Evolutionary conservation across 1,284 basidiomycete species (phyloP).

Genomic region (Cystodermella granulosa): DNA sequence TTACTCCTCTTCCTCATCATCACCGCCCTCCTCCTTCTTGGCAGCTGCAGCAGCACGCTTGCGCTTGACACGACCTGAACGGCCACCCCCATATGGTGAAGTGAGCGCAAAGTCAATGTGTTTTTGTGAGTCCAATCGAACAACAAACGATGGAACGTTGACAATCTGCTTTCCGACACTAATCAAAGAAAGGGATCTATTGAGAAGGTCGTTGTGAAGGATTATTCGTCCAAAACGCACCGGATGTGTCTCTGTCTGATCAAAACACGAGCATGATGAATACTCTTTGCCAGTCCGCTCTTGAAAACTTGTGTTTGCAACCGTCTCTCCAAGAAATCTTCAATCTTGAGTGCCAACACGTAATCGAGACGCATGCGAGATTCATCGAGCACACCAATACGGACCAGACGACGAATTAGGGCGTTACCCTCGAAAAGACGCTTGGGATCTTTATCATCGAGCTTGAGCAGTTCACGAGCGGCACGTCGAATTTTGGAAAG

Average conservation of each 20-base stretch:
- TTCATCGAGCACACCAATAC: constrained; percentile 99
- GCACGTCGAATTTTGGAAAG: constrained; percentile 99
- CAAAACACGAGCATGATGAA: constrained; percentile 97
- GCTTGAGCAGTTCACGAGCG: constrained; percentile 99
- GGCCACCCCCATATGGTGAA: constrained; percentile 95
- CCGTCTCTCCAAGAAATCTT: constrained; percentile 99
- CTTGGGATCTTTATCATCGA: constrained; percentile 99
- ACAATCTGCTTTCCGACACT: constrained; percentile 99
- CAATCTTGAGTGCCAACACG: constrained; percentile 97
- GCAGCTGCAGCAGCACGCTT: constrained; percentile 94
- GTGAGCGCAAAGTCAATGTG: constrained; percentile 99
- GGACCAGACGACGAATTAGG: constrained; percentile 96
- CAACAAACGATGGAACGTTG: constrained; percentile 98
- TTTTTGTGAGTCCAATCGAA: constrained; percentile 94
- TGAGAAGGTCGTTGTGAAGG: neutral
- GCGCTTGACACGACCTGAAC: constrained; percentile 97
- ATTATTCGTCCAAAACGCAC: constrained; percentile 43
- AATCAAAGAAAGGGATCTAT: constrained; percentile 6
- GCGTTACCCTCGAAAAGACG: constrained; percentile 99
- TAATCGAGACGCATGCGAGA: constrained; percentile 99
- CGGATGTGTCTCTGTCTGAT: constrained; percentile 97
- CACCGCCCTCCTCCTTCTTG: constrained; percentile 86
- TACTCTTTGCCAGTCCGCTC: constrained; percentile 94
- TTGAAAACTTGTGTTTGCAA: constrained; percentile 99
- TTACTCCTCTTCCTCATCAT: constrained; percentile 86